Conservation (phyloP, 2,329 filamentous ascomycete genomes). For the Monilinia vaccinii-corymbosi region DNA sequence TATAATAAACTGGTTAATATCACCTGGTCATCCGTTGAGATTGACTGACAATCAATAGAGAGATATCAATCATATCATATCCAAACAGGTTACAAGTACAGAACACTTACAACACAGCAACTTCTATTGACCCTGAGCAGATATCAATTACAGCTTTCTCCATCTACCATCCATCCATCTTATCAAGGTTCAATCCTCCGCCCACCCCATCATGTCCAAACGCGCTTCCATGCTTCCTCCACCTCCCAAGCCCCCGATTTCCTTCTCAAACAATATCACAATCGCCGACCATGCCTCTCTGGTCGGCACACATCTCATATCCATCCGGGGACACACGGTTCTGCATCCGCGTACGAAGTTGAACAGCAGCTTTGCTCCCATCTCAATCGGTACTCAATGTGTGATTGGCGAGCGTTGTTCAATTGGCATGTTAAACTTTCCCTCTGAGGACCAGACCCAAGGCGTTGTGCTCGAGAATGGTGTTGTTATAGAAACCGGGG, state of each 20-base stretch:
- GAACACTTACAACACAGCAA: conserved; percentile 7
- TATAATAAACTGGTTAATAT: neutral
- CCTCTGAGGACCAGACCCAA: conserved; percentile 16
- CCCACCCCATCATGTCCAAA: conserved; percentile 24
- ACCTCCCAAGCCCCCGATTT: conserved; percentile 49
- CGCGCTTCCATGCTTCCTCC: conserved; percentile 41
- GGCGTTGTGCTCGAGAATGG: conserved; percentile 48
- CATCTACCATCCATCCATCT: no score
- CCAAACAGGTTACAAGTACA: conserved; percentile 1
- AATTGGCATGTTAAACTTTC: conserved; percentile 39
- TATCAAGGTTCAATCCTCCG: neutral
- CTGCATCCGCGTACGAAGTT: conserved; percentile 81
- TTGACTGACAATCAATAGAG: neutral
- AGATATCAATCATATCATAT: neutral
- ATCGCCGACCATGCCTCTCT: conserved; percentile 56
- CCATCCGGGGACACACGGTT: conserved; percentile 66
- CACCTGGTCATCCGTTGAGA: neutral
- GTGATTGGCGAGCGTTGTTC: conserved; percentile 66
- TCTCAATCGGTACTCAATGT: conserved; percentile 72
- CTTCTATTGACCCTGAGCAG: conserved; percentile 8
- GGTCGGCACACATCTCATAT: conserved; percentile 67
- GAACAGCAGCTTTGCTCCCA: conserved; percentile 67
- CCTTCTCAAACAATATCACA: conserved; percentile 49
- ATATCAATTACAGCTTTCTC: neutral
- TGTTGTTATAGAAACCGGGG: conserved; percentile 51